Percentiles rank a stretch among this genome's conserved stretches.
phyloP scores from a whole-genome alignment of 2,329 filamentous ascomycete genomes.

The Pseudocercospora ulei region DNA sequence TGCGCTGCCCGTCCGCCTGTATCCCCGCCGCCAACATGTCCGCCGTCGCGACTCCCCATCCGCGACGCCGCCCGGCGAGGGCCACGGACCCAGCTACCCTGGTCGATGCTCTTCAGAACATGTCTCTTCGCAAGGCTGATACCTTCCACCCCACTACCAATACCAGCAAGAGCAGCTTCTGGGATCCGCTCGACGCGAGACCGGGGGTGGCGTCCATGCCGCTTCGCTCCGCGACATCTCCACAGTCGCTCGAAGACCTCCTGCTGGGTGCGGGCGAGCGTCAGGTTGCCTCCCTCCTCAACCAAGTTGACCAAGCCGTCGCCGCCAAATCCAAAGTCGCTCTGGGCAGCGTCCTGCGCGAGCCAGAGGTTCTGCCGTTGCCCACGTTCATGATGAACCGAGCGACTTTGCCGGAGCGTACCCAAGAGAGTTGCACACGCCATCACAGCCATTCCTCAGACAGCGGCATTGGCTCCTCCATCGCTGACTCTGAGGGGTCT shows the following conservation, averaged over 20 bases:
- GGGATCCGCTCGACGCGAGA: conserved; percentile 32
- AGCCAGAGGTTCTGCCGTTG: conserved; percentile 44
- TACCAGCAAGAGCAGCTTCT: conserved; percentile 36
- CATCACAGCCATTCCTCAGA: conserved; percentile 67
- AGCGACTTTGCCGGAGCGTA: conserved; percentile 25
- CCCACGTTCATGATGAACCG: conserved; percentile 39
- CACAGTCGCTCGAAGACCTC: conserved; percentile 43
- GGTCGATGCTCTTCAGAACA: conserved; percentile 35
- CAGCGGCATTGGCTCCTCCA: conserved; percentile 77
- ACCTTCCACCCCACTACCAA: conserved; percentile 43
- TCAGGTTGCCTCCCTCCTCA: conserved; percentile 39
- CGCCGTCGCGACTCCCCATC: conserved; percentile 33
- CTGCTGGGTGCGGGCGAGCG: conserved; percentile 40
- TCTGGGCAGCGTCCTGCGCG: conserved; percentile 38
- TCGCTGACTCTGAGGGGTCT: conserved; percentile 39
- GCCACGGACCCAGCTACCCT: conserved; percentile 31
- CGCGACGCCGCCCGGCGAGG: conserved; percentile 40
- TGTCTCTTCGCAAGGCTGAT: conserved; percentile 42
- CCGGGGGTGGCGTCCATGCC: conserved; percentile 36
- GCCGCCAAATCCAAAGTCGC: conserved; percentile 32
- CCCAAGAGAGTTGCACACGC: conserved; percentile 35
- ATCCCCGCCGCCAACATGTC: conserved; percentile 24
- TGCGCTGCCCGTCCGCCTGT: conserved; percentile 19
- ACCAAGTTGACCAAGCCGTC: conserved; percentile 40
- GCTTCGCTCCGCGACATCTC: conserved; percentile 42